Percentiles rank a stretch among this genome's conserved stretches.
Evolutionary conservation across 257 asterid genomes (phyloP).

Genomic region (Nicotiana noctiflora): DNA sequence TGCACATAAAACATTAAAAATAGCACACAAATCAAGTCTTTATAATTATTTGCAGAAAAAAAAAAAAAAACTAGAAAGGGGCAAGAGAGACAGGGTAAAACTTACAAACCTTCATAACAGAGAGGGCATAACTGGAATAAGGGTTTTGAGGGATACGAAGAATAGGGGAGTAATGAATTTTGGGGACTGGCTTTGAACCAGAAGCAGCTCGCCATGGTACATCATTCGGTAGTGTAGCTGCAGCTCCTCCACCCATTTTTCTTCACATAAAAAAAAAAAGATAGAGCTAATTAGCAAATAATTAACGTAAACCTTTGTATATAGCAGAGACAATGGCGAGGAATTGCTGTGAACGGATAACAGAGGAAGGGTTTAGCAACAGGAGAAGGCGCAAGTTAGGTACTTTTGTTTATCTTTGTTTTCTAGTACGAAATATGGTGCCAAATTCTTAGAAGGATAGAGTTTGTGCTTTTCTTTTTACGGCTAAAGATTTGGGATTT

Average conservation of each 20-base stretch:
- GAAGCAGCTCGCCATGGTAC: conserved; percentile 84
- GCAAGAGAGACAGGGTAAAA: background rate
- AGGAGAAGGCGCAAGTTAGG: too few relatives aligned
- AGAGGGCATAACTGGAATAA: conserved; percentile 57
- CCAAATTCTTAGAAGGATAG: too few relatives aligned
- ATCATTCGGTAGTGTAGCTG: conserved; percentile 46
- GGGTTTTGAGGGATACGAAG: conserved; percentile 66
- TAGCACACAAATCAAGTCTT: background rate
- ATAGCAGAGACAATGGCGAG: too few relatives aligned
- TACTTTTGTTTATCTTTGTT: too few relatives aligned
- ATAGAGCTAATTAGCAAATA: too few relatives aligned
- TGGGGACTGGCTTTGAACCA: conserved; percentile 68
- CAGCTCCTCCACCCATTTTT: conserved; percentile 60
- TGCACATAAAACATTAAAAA: background rate
- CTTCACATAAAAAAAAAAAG: too few relatives aligned
- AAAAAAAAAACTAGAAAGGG: background rate
- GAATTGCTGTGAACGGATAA: too few relatives aligned
- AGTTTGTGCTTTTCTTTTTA: too few relatives aligned
- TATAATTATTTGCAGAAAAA: background rate
- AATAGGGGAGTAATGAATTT: conserved; percentile 78
- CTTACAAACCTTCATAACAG: conserved; percentile 57
- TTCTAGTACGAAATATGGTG: too few relatives aligned
- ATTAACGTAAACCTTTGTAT: too few relatives aligned
- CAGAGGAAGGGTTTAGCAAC: too few relatives aligned
- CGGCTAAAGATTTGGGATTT: too few relatives aligned